A percentile compares a stretch with the other conserved stretches of the same genome.
Conservation (phyloP, 1,284 basidiomycete species). For the Ceratobasidium sp. region DNA sequence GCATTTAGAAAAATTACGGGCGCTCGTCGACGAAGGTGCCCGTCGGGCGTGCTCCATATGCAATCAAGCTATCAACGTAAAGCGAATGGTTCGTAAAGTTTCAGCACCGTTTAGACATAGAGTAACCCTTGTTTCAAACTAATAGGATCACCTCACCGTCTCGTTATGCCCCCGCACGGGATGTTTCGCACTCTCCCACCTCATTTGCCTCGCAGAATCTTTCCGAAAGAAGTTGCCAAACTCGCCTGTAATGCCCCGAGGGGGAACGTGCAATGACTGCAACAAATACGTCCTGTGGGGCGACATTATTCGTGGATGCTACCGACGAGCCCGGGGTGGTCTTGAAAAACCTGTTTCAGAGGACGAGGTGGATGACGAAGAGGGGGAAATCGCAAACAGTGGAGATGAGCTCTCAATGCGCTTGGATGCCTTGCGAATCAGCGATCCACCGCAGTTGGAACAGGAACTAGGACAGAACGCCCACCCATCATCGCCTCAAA, state of each 20-base stretch:
- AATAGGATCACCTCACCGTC: conserved; percentile 69
- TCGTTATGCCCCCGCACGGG: conserved; percentile 65
- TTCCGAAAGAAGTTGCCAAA: conserved; percentile 50
- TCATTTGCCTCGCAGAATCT: conserved; percentile 73
- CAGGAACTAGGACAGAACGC: not conserved
- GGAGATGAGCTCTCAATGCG: conserved; percentile 1
- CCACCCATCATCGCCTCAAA: not conserved
- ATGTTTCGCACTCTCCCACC: conserved; percentile 73
- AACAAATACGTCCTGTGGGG: conserved; percentile 74
- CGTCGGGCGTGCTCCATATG: conserved; percentile 69
- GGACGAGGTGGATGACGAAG: conserved; percentile 47
- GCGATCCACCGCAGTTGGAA: not conserved
- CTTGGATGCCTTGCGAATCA: not conserved
- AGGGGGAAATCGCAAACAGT: conserved; percentile 27
- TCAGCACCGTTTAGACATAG: not conserved
- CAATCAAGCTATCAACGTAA: conserved; percentile 59
- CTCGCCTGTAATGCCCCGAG: conserved; percentile 69
- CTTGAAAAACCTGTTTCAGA: conserved; percentile 51
- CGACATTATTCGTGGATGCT: conserved; percentile 77
- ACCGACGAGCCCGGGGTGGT: conserved; percentile 65
- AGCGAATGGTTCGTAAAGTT: conserved; percentile 61
- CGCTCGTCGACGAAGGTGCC: conserved; percentile 58
- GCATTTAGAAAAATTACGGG: conserved; percentile 68
- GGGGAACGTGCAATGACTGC: conserved; percentile 73
- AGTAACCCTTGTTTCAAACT: conserved; percentile 8